These are phyloP conservation scores for Fusarium miscanthi DNA, from an alignment of 2,329 filamentous ascomycete species.

Conservation along the genomic window DNA sequence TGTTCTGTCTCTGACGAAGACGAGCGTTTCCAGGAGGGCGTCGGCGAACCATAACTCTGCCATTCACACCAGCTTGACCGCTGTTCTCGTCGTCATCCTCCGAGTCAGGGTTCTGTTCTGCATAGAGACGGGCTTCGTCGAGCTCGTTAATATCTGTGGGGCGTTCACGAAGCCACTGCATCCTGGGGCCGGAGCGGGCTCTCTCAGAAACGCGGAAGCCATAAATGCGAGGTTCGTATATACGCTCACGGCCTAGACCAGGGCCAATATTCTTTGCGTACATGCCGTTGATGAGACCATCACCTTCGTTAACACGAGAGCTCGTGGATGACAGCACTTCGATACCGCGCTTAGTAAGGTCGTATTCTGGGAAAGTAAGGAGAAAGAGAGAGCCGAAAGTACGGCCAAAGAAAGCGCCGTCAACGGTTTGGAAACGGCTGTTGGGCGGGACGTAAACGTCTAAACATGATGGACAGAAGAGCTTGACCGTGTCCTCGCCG, in stretches of 20 bases:
- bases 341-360: slow-evolving; percentile 78
- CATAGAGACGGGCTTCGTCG: slow-evolving; percentile 76
- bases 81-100: slow-evolving; percentile 68
- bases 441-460: slow-evolving; percentile 98
- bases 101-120: slow-evolving; percentile 64
- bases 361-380: slow-evolving; percentile 97
- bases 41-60: slow-evolving; percentile 55
- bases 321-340: slow-evolving; percentile 61
- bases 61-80: slow-evolving; percentile 56
- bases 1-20: slow-evolving; percentile 57
- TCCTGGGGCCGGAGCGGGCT: slow-evolving; percentile 88
- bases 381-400: slow-evolving; percentile 98
- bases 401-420: slow-evolving; percentile 97
- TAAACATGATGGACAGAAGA: slow-evolving; percentile 96
- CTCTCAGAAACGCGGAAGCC: slow-evolving; percentile 94
- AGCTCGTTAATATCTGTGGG: slow-evolving; percentile 83
- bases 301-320: slow-evolving; percentile 54
- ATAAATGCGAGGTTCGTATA: slow-evolving; percentile 97
- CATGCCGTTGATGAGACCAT: slow-evolving; percentile 82
- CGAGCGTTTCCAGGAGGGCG: slow-evolving; percentile 57
- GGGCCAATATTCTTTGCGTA: slow-evolving; percentile 88
- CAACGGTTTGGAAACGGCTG: slow-evolving; percentile 95
- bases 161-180: slow-evolving; percentile 94
- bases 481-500: slow-evolving; percentile 96
- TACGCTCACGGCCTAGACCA: slow-evolving; percentile 81